Evolutionary conservation across 1,139 yeast genomes (phyloP).

Genomic region (Taphrina wiesneri): DNA sequence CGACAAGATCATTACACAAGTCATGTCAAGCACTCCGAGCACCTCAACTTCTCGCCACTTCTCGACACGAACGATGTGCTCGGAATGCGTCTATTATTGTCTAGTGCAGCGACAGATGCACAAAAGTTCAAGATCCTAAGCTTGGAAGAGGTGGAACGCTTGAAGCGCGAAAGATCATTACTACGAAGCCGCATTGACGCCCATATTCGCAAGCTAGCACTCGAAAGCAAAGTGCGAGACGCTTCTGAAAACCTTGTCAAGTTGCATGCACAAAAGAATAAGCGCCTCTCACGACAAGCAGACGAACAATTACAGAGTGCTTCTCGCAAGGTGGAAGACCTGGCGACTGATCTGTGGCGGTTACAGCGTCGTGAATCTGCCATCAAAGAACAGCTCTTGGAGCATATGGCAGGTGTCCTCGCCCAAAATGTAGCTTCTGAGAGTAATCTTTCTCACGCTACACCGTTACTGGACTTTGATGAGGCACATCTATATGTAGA

Average conservation of each 20-base stretch:
- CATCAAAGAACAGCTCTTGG: conserved; percentile 28
- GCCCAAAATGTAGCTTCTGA: conserved; percentile 7
- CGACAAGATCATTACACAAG: neutral
- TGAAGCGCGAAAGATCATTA: conserved; percentile 28
- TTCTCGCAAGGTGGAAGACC: conserved; percentile 33
- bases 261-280: conserved; percentile 31
- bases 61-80: conserved; percentile 7
- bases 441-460: conserved; percentile 5
- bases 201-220: conserved; percentile 29
- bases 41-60: neutral
- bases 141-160: conserved; percentile 31
- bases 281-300: conserved; percentile 33
- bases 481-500: conserved; percentile 31
- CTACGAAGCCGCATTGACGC: conserved; percentile 32
- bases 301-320: conserved; percentile 34
- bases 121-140: conserved; percentile 30
- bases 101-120: conserved; percentile 30
- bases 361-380: conserved; percentile 32
- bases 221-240: conserved; percentile 35
- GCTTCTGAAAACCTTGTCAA: conserved; percentile 33
- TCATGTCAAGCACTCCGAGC: neutral
- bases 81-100: conserved; percentile 20
- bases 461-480: conserved; percentile 15
- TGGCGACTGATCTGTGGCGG: conserved; percentile 36
- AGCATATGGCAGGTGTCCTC: conserved; percentile 35